Evolutionary conservation across 805 yeast species (phyloP).

Genomic region (Limtongia smithiae): DNA sequence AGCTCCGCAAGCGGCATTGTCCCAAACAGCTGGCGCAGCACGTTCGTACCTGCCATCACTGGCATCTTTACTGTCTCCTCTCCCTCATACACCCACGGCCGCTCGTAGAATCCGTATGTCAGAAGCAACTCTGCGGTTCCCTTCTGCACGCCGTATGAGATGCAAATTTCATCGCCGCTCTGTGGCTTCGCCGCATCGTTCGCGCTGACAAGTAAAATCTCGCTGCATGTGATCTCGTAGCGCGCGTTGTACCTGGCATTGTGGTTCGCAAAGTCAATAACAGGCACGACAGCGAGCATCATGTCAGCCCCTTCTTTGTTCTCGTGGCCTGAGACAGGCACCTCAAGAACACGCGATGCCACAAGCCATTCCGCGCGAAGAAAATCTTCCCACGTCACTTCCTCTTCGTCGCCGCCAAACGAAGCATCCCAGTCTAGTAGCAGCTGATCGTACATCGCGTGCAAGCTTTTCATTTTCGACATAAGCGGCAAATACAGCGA

Average conservation of each 20-base stretch:
- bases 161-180: conserved; percentile 34
- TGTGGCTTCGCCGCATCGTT: conserved; percentile 33
- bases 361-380: conserved; percentile 39
- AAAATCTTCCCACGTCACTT: conserved; percentile 32
- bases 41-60: conserved; percentile 9
- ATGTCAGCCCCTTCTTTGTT: neutral
- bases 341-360: conserved; percentile 38
- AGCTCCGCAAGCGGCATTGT: conserved; percentile 17
- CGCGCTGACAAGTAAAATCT: conserved; percentile 14
- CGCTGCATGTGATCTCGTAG: conserved; percentile 43
- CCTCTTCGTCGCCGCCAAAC: conserved; percentile 7
- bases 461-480: conserved; percentile 10
- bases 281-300: conserved; percentile 50
- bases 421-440: neutral
- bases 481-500: conserved; percentile 16
- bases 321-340: conserved; percentile 25
- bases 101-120: conserved; percentile 40
- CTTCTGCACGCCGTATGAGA: conserved; percentile 39
- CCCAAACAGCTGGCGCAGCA: conserved; percentile 18
- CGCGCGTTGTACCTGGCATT: conserved; percentile 32
- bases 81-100: conserved; percentile 1
- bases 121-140: conserved; percentile 40
- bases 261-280: conserved; percentile 55
- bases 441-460: conserved; percentile 1
- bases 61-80: conserved; percentile 17